Conservation (phyloP, 148 eudicot genomes). For the Dianthus caryophyllus region DNA sequence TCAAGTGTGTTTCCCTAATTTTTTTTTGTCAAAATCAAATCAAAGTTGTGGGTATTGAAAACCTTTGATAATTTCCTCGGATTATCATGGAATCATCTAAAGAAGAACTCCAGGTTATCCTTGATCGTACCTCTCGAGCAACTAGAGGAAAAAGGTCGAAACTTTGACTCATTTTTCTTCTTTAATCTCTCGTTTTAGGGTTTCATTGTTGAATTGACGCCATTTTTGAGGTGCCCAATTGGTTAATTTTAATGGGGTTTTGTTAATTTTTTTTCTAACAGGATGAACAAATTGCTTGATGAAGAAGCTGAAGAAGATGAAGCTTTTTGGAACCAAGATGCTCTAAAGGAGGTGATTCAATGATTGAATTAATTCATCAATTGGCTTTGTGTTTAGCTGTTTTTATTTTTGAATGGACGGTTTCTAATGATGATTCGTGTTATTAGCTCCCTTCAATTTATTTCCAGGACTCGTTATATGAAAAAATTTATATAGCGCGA, state of each 20-base stretch:
- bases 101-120: constrained; percentile 43
- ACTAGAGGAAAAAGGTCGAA: constrained; percentile 85
- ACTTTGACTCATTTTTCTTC: background rate
- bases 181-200: background rate
- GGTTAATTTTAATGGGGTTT: constrained; percentile 8
- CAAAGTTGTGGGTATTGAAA: background rate
- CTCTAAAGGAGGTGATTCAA: constrained; percentile 63
- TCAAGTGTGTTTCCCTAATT: background rate
- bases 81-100: constrained; percentile 50
- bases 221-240: constrained; percentile 3
- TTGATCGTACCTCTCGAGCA: constrained; percentile 71
- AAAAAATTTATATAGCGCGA: background rate
- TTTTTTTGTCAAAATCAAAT: background rate
- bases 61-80: background rate
- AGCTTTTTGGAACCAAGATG: constrained; percentile 95
- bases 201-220: background rate
- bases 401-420: no score
- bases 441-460: no score
- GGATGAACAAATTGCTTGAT: constrained; percentile 88
- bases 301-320: constrained; percentile 93
- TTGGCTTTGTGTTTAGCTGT: no score
- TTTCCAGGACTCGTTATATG: no score
- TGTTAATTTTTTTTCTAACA: constrained; percentile 18
- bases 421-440: no score
- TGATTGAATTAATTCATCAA: no score